Conservation (phyloP, 2,329 filamentous ascomycete genomes). For the Beauveria asiatica region DNA sequence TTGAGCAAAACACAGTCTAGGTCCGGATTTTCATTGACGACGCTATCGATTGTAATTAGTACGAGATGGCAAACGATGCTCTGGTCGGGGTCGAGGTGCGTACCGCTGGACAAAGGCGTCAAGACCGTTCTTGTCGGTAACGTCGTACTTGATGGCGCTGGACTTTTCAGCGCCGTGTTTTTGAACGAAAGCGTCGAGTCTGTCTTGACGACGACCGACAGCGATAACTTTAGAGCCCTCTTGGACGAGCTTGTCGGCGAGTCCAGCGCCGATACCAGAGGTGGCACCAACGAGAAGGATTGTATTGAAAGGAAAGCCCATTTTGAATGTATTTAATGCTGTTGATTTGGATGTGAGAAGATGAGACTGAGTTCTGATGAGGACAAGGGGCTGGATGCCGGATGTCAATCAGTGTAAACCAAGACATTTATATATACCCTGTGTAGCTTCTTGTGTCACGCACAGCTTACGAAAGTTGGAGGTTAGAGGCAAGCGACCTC, state of each 20-base stretch:
- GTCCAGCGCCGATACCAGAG: slow-evolving; percentile 17
- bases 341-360: neutral
- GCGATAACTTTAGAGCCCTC: slow-evolving; percentile 35
- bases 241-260: slow-evolving; percentile 29
- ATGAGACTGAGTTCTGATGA: neutral
- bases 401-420: neutral
- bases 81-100: neutral
- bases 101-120: slow-evolving; percentile 16
- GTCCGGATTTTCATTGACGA: slow-evolving; percentile 29
- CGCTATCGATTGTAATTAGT: neutral
- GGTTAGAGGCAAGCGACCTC: neutral
- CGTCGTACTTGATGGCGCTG: slow-evolving; percentile 30
- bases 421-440: neutral
- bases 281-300: slow-evolving; percentile 37
- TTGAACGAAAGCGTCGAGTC: slow-evolving; percentile 37
- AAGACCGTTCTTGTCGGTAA: slow-evolving; percentile 31
- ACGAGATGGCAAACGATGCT: neutral
- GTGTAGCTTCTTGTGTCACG: neutral
- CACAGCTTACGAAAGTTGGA: neutral
- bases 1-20: slow-evolving; percentile 51
- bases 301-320: slow-evolving; percentile 47
- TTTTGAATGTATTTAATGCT: slow-evolving; percentile 18
- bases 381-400: neutral
- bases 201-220: slow-evolving; percentile 38
- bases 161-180: slow-evolving; percentile 34